Evolutionary conservation across 495 filamentous ascomycete genomes (phyloP), one percentile per base, ranked within the genome.

Genomic region (Tuber borchii): DNA sequence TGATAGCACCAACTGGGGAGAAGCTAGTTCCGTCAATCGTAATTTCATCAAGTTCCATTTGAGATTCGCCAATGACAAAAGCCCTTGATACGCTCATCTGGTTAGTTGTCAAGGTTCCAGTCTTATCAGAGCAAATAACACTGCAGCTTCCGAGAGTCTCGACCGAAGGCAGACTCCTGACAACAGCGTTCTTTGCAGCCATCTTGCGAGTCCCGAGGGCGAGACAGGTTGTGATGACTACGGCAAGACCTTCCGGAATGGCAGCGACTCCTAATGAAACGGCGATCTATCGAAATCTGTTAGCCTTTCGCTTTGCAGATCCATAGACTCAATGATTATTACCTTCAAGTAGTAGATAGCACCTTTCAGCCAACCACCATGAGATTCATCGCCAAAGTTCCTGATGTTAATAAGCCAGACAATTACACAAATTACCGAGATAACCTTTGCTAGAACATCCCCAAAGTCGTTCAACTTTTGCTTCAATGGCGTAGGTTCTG

Each of bases 111-210:
- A 99, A 85, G 37, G 96, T 99, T 77, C 96, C 96, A 2, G 96
- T 99, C 87, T 99, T 99, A 86, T 99, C 96, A n/a, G 96, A 99
- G 86, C 96, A 99, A 83, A 99, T 97, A 73, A 99, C 94, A 82
- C 95, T 98, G 87, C 96, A 99, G 88, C 96, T 98, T 81, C 96
- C 96, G 56, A 99, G 86, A 17, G 96, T 99, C 85, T 99, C 96
- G 74, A 99, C 95, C 12, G 96, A 98, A 31, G 95, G 96, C 75
- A 99, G 87, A 82, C 93, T 97, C 81, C 95, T 88, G 69, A 99
- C 95, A 48, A 99, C 95, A 22, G 95, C 95, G 81, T 98, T 97
- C 86, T 97, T 97, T 48, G 93, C 92, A 40, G 95, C 96, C 95
- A 99, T 99, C 86, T 95, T 97, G 71, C 95, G 90, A 22, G 96